Conservation (phyloP, 495 filamentous ascomycete genomes). For the Aspergillus ostianus region DNA sequence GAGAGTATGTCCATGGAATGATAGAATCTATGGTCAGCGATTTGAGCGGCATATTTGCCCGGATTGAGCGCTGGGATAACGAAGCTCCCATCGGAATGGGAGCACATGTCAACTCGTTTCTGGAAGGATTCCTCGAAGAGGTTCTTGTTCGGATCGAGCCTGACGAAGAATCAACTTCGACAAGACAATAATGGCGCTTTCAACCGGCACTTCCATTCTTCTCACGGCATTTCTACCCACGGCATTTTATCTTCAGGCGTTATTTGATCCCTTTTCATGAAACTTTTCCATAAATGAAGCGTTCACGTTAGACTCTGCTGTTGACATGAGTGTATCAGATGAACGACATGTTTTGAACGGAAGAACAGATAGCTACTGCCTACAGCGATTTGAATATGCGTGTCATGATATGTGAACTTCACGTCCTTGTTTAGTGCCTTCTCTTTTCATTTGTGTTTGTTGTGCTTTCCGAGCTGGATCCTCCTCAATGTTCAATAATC, state of each 20-base stretch:
- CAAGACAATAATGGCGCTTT: slow-evolving; percentile 6
- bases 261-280: too few species aligned
- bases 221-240: not conserved
- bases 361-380: not conserved
- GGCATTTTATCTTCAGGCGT: not conserved
- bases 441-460: not conserved
- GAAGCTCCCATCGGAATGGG: slow-evolving; percentile 88
- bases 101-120: slow-evolving; percentile 75
- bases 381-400: slow-evolving; percentile 4
- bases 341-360: not conserved
- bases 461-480: slow-evolving; percentile 9
- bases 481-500: slow-evolving; percentile 1
- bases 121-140: slow-evolving; percentile 93
- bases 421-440: slow-evolving; percentile 4
- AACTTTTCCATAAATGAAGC: too few species aligned
- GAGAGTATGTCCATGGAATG: slow-evolving; percentile 75
- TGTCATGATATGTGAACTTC: slow-evolving; percentile 6
- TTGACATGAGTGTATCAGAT: not conserved
- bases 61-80: slow-evolving; percentile 84
- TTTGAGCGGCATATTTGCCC: slow-evolving; percentile 70
- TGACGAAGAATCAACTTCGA: slow-evolving; percentile 55
- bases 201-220: not conserved
- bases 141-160: slow-evolving; percentile 90
- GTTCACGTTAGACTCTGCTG: not conserved
- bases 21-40: slow-evolving; percentile 76